Evolutionary conservation across 2,329 filamentous ascomycete genomes (phyloP).

Genomic region (Claviceps maximensis): DNA sequence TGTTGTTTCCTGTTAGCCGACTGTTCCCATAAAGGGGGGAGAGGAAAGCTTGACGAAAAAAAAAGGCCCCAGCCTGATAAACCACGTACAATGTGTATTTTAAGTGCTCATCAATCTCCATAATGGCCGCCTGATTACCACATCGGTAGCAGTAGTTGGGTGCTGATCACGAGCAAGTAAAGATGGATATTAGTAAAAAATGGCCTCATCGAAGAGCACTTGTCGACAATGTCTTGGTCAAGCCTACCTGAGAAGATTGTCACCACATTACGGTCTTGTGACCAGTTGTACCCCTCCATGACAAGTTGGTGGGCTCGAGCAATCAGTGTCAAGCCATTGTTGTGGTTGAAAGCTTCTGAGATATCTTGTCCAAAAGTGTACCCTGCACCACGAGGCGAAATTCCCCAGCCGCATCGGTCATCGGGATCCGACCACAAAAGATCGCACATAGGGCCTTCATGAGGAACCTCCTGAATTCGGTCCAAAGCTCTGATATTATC

Average conservation of each 20-base stretch:
- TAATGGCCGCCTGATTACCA: slow-evolving; percentile 98
- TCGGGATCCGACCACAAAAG: slow-evolving; percentile 96
- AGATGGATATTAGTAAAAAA: neutral
- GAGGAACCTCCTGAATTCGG: slow-evolving; percentile 94
- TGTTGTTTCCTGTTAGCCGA: slow-evolving; percentile 27
- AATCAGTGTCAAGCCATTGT: slow-evolving; percentile 92
- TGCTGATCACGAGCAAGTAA: slow-evolving; percentile 29
- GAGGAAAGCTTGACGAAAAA: neutral
- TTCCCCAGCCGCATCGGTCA: slow-evolving; percentile 91
- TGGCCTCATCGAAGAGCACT: neutral
- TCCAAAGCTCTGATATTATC: slow-evolving; percentile 93
- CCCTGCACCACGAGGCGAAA: slow-evolving; percentile 84
- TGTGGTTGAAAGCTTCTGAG: slow-evolving; percentile 97
- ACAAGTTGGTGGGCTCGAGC: slow-evolving; percentile 95
- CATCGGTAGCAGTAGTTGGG: slow-evolving; percentile 98
- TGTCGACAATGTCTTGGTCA: slow-evolving; percentile 11
- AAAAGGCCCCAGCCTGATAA: too few relatives aligned
- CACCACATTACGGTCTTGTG: slow-evolving; percentile 93
- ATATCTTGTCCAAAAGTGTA: slow-evolving; percentile 97
- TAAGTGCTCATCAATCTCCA: slow-evolving; percentile 98
- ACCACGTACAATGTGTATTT: slow-evolving; percentile 94
- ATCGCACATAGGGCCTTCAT: slow-evolving; percentile 97
- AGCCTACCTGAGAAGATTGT: slow-evolving; percentile 86
- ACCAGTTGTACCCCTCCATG: slow-evolving; percentile 99
- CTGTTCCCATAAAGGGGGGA: neutral